Evolutionary conservation across 768 basidiomycete species (phyloP).

Genomic region (Lentinula detonsa): DNA sequence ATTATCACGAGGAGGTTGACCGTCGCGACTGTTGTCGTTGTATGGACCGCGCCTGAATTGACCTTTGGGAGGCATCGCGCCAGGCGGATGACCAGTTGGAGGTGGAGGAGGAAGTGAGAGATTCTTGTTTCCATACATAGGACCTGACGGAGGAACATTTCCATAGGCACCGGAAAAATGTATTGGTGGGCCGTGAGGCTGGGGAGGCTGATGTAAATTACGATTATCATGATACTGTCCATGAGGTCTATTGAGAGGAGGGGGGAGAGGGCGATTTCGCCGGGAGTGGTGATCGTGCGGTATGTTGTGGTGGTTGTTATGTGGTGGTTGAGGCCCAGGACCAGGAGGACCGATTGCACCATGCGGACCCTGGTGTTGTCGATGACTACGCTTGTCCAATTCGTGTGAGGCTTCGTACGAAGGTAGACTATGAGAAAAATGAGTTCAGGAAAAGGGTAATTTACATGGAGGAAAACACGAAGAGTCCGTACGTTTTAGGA

Average conservation of each 20-base stretch:
- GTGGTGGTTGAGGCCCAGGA: neutral
- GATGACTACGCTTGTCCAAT: slow-evolving; percentile 68
- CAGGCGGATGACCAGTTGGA: neutral
- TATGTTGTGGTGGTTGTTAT: neutral
- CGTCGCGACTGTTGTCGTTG: neutral
- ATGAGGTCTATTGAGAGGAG: neutral
- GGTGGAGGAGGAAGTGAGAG: neutral
- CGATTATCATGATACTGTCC: neutral
- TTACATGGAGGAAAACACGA: too few species aligned
- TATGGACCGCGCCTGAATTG: neutral
- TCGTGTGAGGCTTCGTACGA: slow-evolving; percentile 80
- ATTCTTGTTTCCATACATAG: neutral
- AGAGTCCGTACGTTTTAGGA: slow-evolving; percentile 59
- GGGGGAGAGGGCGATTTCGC: neutral
- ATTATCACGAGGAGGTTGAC: neutral
- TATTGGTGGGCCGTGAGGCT: neutral
- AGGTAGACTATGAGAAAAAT: slow-evolving; percentile 43
- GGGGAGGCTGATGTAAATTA: neutral
- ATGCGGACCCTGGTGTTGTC: slow-evolving; percentile 15
- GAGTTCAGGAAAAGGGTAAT: neutral
- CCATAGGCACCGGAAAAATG: neutral
- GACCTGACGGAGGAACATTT: neutral
- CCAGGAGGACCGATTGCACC: neutral
- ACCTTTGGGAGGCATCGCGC: neutral
- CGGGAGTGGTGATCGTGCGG: neutral